Evolutionary conservation across 345 rosid species (phyloP), one percentile per base, ranked within the genome.

Genomic region (Citrus sp.): DNA sequence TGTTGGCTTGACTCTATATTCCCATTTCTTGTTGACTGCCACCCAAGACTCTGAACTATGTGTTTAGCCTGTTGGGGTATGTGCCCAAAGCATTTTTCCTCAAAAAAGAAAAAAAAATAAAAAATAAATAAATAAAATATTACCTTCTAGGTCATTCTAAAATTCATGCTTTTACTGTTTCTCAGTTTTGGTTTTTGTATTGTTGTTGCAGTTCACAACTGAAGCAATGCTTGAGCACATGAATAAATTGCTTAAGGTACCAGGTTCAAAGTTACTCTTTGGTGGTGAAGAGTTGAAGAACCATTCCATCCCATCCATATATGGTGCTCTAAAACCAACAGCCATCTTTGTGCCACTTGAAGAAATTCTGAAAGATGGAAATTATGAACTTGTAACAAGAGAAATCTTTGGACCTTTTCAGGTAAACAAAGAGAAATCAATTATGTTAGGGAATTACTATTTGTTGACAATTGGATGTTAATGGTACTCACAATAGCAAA

Each of bases 361-460:
- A 84, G 99, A 96, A 88, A 90, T 96, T 73, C 80, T 94, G 77
- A 94, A 92, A 81, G 97, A 86, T 35, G 66, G 77, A 54, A 87
- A 89, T 76, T 96, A 83, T 61, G 93, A 89, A 80, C 92, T 96
- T 40, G 99, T 92, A 38, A 96, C 92, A 1, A 88, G 85, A 77
- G 98, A 96, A 87, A 90, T 96, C 67, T 96, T 96, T 67, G 99
- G 99, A 80, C 98, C 98, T 21, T 96, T 96, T 82, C 99, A 96
- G 99, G 99, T 94, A 82, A 81, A 60, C 54, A 28, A 27, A 9
- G 9, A 62, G 67, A 61, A 35, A 27, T 60, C 3, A 14, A 74
- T 58, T 5, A 3, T 56, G 30, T 24, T 46, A 51, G 55, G 40
- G 24, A 71, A 18, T 59, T 65, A 51, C 24, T 5, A 30, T 9